Conservation (phyloP, 257 asterid genomes). For the Paulownia fortunei region DNA sequence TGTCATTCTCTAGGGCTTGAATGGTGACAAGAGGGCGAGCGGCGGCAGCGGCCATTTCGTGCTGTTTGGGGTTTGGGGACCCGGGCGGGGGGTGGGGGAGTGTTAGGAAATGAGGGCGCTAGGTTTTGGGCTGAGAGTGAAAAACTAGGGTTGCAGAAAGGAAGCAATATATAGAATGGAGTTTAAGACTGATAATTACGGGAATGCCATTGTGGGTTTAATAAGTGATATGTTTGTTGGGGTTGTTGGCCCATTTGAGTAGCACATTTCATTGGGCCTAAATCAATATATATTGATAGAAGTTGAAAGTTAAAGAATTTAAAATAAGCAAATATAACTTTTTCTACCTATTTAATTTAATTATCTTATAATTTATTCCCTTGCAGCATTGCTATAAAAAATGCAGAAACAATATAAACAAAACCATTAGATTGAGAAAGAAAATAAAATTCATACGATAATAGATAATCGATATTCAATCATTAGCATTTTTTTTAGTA, state of each 20-base stretch:
- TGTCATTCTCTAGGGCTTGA: constrained; percentile 62
- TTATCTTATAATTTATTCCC: too few species aligned
- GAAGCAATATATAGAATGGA: background rate
- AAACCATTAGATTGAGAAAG: too few species aligned
- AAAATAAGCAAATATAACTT: too few species aligned
- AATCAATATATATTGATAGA: too few species aligned
- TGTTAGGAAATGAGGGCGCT: background rate
- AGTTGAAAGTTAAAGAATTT: too few species aligned
- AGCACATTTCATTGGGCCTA: background rate
- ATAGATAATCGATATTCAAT: too few species aligned
- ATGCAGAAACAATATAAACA: too few species aligned
- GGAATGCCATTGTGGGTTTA: background rate
- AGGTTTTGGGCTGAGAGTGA: constrained; percentile 37
- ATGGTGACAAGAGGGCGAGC: constrained; percentile 75
- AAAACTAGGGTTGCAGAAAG: constrained; percentile 14
- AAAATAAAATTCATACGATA: too few species aligned
- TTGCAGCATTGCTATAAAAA: too few species aligned
- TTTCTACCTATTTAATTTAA: too few species aligned
- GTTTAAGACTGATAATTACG: background rate
- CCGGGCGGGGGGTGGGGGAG: background rate
- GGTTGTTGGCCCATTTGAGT: background rate
- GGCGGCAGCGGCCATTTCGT: constrained; percentile 68
- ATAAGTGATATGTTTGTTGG: too few species aligned
- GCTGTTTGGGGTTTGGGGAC: background rate
- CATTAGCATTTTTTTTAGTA: too few species aligned